phyloP scores from a whole-genome alignment of 139 green algal species.

The Mychonastes homosphaera region DNA sequence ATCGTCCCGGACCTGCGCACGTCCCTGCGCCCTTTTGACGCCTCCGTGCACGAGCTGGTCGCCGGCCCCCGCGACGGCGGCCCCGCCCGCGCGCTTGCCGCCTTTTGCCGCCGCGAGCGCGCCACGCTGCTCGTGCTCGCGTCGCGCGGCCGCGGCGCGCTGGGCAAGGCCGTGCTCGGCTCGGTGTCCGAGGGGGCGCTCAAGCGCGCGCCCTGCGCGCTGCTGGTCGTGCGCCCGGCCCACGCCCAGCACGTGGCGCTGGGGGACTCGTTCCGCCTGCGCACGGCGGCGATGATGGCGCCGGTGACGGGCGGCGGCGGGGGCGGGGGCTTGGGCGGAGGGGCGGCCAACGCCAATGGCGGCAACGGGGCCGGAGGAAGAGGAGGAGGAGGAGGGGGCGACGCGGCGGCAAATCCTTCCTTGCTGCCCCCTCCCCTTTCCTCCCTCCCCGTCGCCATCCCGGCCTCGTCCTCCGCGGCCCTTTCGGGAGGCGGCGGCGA shows the following conservation, averaged over 20 bases:
- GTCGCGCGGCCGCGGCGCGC: constrained; percentile 7
- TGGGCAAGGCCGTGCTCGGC: constrained; percentile 22
- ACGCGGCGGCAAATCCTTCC: background rate
- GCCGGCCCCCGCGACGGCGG: too few relatives aligned
- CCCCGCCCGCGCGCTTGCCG: too few relatives aligned
- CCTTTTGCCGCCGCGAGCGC: too few relatives aligned
- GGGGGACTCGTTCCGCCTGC: background rate
- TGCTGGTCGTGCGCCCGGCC: constrained; percentile 13
- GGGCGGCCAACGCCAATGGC: background rate
- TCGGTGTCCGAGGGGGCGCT: constrained; percentile 14
- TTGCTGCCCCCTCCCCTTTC: background rate
- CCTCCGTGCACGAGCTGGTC: too few relatives aligned
- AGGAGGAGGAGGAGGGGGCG: background rate
- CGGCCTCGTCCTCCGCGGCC: too few relatives aligned
- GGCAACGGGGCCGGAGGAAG: background rate
- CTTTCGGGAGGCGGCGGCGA: too few relatives aligned
- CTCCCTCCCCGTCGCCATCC: too few relatives aligned
- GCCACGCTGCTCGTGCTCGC: background rate
- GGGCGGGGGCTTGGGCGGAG: background rate
- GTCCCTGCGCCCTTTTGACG: too few relatives aligned
- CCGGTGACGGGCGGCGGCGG: background rate
- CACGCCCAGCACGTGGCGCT: background rate
- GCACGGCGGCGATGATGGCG: background rate
- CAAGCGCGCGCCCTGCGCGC: constrained; percentile 6
- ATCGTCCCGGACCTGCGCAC: too few relatives aligned